Conservation (phyloP, 768 basidiomycete species). For the Cystofilobasidium capitatum region DNA sequence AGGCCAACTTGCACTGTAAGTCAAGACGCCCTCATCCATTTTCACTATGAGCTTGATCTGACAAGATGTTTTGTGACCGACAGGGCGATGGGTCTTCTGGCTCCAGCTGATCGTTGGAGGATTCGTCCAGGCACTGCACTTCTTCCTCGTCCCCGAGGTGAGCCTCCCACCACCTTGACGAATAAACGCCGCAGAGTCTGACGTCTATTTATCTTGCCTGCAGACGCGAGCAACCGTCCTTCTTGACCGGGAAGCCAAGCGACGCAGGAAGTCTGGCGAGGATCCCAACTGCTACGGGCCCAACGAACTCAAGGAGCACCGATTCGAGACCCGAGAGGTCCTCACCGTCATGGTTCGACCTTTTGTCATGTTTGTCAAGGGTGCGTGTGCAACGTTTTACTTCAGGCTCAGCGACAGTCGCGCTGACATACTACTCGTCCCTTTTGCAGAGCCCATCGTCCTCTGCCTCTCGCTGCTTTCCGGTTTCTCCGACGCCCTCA, state of each 20-base stretch:
- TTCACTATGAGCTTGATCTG: no score
- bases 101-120: constrained; percentile 35
- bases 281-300: constrained; percentile 33
- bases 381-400: background rate
- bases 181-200: no score
- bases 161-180: no score
- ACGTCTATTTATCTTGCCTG: no score
- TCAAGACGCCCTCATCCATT: background rate
- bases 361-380: constrained; percentile 35
- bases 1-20: constrained; percentile 25
- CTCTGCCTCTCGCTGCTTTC: constrained; percentile 35
- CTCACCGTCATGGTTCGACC: constrained; percentile 31
- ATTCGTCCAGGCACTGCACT: constrained; percentile 33
- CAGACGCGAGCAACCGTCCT: constrained; percentile 34
- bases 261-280: constrained; percentile 30
- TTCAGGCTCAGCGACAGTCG: no score
- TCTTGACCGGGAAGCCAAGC: constrained; percentile 32
- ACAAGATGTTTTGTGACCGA: background rate
- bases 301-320: constrained; percentile 30
- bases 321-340: constrained; percentile 28
- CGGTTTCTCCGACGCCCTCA: constrained; percentile 37
- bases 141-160: constrained; percentile 36
- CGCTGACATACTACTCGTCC: no score
- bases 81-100: constrained; percentile 29
- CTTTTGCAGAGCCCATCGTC: constrained; percentile 34